phyloP scores from a whole-genome alignment of 805 yeast species.

The Spathaspora girioi region DNA sequence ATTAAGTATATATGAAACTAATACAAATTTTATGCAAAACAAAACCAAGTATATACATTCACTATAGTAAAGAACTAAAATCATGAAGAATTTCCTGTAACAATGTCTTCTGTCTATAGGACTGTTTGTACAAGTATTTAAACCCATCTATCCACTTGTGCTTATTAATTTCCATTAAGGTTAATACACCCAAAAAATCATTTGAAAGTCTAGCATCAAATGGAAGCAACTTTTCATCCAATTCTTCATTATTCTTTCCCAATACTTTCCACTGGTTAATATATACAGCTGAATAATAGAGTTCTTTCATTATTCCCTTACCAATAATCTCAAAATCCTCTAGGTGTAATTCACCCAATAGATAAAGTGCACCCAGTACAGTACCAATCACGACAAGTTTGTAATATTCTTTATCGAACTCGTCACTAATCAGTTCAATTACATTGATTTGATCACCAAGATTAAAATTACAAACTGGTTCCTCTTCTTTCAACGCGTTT shows the following conservation, averaged over 20 bases:
- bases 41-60: neutral
- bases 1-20: too few species aligned
- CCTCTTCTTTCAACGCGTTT: neutral
- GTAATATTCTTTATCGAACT: neutral
- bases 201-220: neutral
- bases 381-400: conserved; percentile 5
- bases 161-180: neutral
- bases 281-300: neutral
- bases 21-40: neutral
- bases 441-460: conserved; percentile 7
- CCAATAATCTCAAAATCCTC: neutral
- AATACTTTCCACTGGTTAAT: neutral
- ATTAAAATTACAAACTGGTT: neutral
- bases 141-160: neutral
- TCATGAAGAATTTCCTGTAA: neutral
- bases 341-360: neutral
- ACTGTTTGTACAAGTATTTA: neutral
- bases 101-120: neutral
- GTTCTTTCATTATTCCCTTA: neutral
- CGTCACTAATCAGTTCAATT: neutral
- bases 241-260: neutral
- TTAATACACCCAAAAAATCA: neutral
- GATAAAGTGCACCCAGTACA: conserved; percentile 9
- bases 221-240: neutral
- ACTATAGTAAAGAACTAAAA: neutral